Evolutionary conservation across 1,284 basidiomycete species (phyloP), one percentile per base, ranked within the genome.

Genomic region (Leccinum griseonigrum): DNA sequence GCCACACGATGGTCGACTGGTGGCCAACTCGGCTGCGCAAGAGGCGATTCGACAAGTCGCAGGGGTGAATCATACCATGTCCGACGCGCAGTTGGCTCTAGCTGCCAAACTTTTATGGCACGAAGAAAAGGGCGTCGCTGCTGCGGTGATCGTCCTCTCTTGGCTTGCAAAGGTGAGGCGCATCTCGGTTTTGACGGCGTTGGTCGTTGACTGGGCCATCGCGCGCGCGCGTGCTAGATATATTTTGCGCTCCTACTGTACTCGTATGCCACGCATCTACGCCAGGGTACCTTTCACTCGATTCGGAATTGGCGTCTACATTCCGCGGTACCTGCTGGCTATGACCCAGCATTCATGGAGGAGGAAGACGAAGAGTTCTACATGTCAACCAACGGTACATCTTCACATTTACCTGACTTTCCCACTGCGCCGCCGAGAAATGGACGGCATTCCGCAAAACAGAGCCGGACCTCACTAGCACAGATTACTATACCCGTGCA

Each of bases 211-310:
- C 26, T 59, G 51, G 51, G 54, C 56, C 36, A 60, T 34, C 60
- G 38, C 52, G 4, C 26, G 18, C 4, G 18, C 4, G n/a, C n/a
- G 10, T n/a, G 10, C 38, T 66, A 98, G 96, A 82, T 97, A 66
- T 99, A 98, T 80, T 96, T 98, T 76, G 91, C 92, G 43, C 78
- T 93, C 34, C 78, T 97, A 43, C 79, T 99, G 38, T 99, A 98
- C 76, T 98, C 97, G 10, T 98, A 94, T 75, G 95, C 96, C 3
- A 82, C 88, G 1, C 97, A 98, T 75, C 87, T 99, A 54, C 91
- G 96, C 43, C 91, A 91, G 70, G 93, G 94, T 54, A 92, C 94
- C 13, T 98, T 97, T 74, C 90, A 92, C 68, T 81, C 88, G 16
- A 86, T 98, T 51, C 91, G 94, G 3, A 81, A 83, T 63, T 83